Conservation (phyloP, 495 filamentous ascomycete genomes). For the Cercophora newfieldiana region DNA sequence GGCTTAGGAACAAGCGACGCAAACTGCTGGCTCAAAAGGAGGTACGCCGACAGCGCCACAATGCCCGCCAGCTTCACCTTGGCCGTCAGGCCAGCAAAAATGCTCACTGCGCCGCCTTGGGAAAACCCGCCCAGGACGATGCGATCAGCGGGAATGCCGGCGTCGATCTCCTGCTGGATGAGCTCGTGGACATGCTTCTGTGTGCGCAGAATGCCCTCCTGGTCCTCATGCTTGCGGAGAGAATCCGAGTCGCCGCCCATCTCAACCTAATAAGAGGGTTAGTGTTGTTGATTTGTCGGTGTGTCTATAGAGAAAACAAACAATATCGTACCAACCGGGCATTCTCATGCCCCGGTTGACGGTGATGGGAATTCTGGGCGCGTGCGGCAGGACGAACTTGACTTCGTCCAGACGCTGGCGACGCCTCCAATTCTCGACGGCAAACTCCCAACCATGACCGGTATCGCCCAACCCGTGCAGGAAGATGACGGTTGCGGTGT, state of each 20-base stretch:
- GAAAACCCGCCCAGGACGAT: slow-evolving; percentile 76
- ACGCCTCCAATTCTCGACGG: slow-evolving; percentile 88
- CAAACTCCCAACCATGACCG: slow-evolving; percentile 71
- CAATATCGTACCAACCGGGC: slow-evolving; percentile 93
- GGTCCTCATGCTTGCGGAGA: slow-evolving; percentile 61
- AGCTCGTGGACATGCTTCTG: slow-evolving; percentile 75
- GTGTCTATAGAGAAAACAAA: slow-evolving; percentile 42
- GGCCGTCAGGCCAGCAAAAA: slow-evolving; percentile 68
- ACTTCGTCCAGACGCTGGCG: slow-evolving; percentile 84
- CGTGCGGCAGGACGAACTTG: slow-evolving; percentile 90
- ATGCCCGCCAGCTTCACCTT: slow-evolving; percentile 81
- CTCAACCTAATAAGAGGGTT: slow-evolving; percentile 24
- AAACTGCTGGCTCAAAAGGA: slow-evolving; percentile 73
- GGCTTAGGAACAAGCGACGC: slow-evolving; percentile 62
- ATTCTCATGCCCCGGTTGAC: slow-evolving; percentile 76
- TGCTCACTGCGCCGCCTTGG: slow-evolving; percentile 57
- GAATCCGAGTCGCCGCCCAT: slow-evolving; percentile 47
- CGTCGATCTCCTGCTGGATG: slow-evolving; percentile 77
- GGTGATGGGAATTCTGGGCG: slow-evolving; percentile 89
- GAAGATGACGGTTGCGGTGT: slow-evolving; percentile 94
- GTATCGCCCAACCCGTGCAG: slow-evolving; percentile 78
- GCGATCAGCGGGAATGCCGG: slow-evolving; percentile 77
- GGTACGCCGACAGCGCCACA: slow-evolving; percentile 80
- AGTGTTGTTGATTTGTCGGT: neutral
- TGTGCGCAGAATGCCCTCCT: slow-evolving; percentile 72